Conservation (phyloP, 345 rosid species). For the Camelina sativa region DNA sequence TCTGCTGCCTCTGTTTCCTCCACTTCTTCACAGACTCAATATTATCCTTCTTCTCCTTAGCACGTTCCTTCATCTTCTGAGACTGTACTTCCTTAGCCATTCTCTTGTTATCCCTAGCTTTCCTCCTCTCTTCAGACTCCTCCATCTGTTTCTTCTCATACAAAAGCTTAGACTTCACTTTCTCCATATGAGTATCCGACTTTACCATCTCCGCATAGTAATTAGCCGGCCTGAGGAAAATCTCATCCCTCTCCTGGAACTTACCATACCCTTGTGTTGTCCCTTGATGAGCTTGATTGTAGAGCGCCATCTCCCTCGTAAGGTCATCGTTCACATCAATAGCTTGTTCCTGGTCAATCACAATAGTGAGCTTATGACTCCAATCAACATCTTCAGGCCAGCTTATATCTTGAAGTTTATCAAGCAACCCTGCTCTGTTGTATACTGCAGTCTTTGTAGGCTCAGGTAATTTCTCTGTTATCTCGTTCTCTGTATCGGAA, state of each 20-base stretch:
- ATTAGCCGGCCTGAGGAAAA: slow-evolving; percentile 81
- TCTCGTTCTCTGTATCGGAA: slow-evolving; percentile 63
- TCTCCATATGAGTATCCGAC: slow-evolving; percentile 77
- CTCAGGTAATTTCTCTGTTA: slow-evolving; percentile 58
- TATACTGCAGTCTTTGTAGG: slow-evolving; percentile 65
- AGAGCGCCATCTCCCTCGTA: slow-evolving; percentile 71
- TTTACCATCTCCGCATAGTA: slow-evolving; percentile 94
- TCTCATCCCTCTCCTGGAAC: slow-evolving; percentile 59
- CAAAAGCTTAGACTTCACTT: slow-evolving; percentile 76
- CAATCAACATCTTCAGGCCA: slow-evolving; percentile 77
- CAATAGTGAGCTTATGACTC: slow-evolving; percentile 71
- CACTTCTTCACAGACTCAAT: slow-evolving; percentile 82
- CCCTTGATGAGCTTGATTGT: slow-evolving; percentile 81
- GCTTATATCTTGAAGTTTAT: slow-evolving; percentile 79
- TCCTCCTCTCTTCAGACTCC: slow-evolving; percentile 92
- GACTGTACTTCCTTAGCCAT: slow-evolving; percentile 81
- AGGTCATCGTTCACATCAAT: slow-evolving; percentile 93
- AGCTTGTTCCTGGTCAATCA: slow-evolving; percentile 64
- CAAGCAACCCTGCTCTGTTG: slow-evolving; percentile 68
- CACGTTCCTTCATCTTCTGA: slow-evolving; percentile 75
- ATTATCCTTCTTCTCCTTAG: slow-evolving; percentile 71
- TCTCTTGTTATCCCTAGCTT: slow-evolving; percentile 80
- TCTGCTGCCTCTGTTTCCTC: slow-evolving; percentile 91
- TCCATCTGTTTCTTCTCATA: slow-evolving; percentile 69
- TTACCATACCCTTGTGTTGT: slow-evolving; percentile 66